phyloP scores from a whole-genome alignment of 1,284 basidiomycete species.

The Rhodotorula sp. region DNA sequence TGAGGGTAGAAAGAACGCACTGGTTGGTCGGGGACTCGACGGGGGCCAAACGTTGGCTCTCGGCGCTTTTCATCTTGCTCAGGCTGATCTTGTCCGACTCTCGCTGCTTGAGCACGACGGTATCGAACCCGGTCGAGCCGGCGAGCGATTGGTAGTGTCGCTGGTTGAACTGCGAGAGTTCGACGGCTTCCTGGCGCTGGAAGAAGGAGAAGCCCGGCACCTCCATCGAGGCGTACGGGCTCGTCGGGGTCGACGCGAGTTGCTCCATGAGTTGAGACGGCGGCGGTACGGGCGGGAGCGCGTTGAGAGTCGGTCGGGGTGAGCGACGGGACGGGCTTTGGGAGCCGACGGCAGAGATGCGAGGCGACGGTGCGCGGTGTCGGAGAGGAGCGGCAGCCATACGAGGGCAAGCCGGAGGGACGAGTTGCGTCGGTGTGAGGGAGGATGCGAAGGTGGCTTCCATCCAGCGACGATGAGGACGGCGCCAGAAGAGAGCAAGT shows the following conservation, averaged over 20 bases:
- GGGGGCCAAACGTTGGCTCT: not conserved
- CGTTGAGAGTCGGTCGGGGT: not conserved
- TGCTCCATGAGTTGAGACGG: not conserved
- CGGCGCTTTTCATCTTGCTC: not conserved
- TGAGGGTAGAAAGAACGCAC: not conserved
- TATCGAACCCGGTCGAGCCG: not conserved
- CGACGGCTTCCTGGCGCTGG: not conserved
- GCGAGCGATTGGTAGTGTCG: constrained; percentile 6
- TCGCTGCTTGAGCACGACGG: not conserved
- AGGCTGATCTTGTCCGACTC: constrained; percentile 9
- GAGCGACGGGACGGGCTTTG: not conserved
- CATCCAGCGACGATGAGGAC: no score
- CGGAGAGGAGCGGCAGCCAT: not conserved
- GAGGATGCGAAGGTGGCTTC: not conserved
- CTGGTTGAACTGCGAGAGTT: not conserved
- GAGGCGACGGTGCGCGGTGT: not conserved
- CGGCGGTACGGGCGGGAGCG: not conserved
- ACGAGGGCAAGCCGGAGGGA: not conserved
- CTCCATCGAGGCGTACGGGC: constrained; percentile 10
- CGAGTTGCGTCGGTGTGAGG: not conserved
- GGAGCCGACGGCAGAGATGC: not conserved
- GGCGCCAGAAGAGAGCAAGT: no score
- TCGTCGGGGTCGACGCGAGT: not conserved
- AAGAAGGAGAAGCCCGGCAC: constrained; percentile 2
- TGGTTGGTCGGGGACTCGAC: not conserved